Conservation (phyloP, 768 basidiomycete species). For the Mycena vitilis region DNA sequence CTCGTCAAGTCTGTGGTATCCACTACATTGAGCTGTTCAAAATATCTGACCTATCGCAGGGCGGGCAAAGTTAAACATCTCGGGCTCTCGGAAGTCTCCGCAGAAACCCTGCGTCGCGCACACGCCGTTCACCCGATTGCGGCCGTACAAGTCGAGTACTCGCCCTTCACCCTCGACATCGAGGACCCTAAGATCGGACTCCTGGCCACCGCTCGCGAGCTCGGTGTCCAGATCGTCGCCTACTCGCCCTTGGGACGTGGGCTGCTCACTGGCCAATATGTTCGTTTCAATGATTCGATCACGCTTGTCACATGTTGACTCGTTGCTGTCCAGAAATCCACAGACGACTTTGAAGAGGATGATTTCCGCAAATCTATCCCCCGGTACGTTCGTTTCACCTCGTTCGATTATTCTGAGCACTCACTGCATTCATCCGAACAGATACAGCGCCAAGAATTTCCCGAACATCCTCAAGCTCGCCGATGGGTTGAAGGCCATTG, state of each 20-base stretch:
- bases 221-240: neutral
- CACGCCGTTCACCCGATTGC: too few species aligned
- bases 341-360: neutral
- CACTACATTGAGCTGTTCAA: too few species aligned
- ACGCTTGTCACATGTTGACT: too few species aligned
- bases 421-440: neutral
- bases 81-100: too few species aligned
- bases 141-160: too few species aligned
- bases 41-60: too few species aligned
- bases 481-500: neutral
- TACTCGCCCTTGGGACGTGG: neutral
- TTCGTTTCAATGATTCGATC: neutral
- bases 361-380: conserved; percentile 1
- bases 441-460: conserved; percentile 3
- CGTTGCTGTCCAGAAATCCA: neutral
- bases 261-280: neutral
- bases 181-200: neutral
- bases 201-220: neutral
- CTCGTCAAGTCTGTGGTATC: too few species aligned
- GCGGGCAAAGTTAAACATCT: too few species aligned
- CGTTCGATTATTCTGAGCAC: too few species aligned
- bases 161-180: neutral
- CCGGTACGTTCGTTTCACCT: neutral
- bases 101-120: too few species aligned
- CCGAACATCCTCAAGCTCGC: conserved; percentile 9